Conservation (phyloP, 192 early-diverging fungal genomes). For the Dissophora globulifera region DNA sequence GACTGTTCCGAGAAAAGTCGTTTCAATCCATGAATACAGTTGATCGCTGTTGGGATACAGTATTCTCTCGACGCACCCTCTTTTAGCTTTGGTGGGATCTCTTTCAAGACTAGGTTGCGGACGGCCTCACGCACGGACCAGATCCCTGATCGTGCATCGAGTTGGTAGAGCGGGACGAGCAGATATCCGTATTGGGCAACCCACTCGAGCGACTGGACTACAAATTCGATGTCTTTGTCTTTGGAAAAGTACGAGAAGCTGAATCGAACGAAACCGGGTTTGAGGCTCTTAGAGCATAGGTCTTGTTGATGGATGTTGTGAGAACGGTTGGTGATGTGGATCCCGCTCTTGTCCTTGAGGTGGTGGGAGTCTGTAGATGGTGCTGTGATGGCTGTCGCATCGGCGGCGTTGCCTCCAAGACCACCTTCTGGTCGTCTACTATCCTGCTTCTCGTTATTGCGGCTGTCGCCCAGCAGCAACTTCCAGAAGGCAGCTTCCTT, state of each 20-base stretch:
- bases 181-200: slow-evolving; percentile 39
- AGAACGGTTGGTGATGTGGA: too few species aligned
- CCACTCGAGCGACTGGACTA: slow-evolving; percentile 55
- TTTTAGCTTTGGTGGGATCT: background rate
- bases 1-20: slow-evolving; percentile 16
- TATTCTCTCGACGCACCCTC: background rate
- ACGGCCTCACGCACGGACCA: slow-evolving; percentile 35
- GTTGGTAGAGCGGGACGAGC: slow-evolving; percentile 38
- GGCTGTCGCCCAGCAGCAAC: slow-evolving; percentile 22
- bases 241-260: slow-evolving; percentile 53
- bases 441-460: too few species aligned
- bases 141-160: slow-evolving; percentile 18
- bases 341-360: too few species aligned
- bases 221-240: slow-evolving; percentile 54
- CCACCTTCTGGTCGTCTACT: too few species aligned
- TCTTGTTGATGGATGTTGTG: slow-evolving; percentile 9
- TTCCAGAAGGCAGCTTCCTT: slow-evolving; percentile 34
- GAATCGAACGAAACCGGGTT: slow-evolving; percentile 48
- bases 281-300: slow-evolving; percentile 15
- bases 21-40: slow-evolving; percentile 21
- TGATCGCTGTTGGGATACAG: slow-evolving; percentile 17
- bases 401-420: too few species aligned
- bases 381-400: too few species aligned
- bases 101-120: background rate
- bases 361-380: too few species aligned